Evolutionary conservation across 2,329 filamentous ascomycete genomes (phyloP), one percentile per base, ranked within the genome.

Genomic region (Amphichorda felina): DNA sequence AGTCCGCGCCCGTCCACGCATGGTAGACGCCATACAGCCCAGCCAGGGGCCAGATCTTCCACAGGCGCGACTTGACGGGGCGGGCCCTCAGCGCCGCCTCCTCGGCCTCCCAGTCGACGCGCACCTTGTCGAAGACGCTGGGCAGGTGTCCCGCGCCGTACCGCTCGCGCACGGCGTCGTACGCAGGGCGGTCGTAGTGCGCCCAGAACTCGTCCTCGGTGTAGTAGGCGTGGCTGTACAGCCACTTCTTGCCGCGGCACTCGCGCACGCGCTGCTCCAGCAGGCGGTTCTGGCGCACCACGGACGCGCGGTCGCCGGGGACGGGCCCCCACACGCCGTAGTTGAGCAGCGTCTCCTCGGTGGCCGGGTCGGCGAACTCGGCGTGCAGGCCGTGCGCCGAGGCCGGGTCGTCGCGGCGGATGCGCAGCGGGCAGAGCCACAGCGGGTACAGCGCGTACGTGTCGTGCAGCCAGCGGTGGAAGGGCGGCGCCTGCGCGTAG

Each of bases 211-310:
- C 79, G 0, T 71, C 65, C 48, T 79, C 70, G 3, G 66, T 71
- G 50, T 81, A 81, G 53, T 77, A 82, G 0, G 75, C 72, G 38
- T 82, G 77, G 1, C 77, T 76, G 42, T 84, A 84, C 2, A 84
- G 56, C 62, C 75, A 81, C 54, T 82, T 82, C 60, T 74, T 76
- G 5, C 79, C 79, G 3, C 69, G 63, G 6, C 79, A 61, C 18
- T 70, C 66, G 8, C 64, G 63, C 0, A 82, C 61, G 37, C 70
- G 72, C 8, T 60, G 55, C 54, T 83, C 79, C 1, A 84, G 59
- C 1, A 61, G 63, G 1, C 74, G 66, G 50, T 83, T 83, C 34
- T 63, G 57, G 1, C 48, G 45, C 8, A 80, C 58, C 34, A 71
- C 72, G 8, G 62, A 55, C 2, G 60, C 50, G 3, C 63, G 56